phyloP scores from a whole-genome alignment of 176 grass and related monocot species.

The Chloris gayana region DNA sequence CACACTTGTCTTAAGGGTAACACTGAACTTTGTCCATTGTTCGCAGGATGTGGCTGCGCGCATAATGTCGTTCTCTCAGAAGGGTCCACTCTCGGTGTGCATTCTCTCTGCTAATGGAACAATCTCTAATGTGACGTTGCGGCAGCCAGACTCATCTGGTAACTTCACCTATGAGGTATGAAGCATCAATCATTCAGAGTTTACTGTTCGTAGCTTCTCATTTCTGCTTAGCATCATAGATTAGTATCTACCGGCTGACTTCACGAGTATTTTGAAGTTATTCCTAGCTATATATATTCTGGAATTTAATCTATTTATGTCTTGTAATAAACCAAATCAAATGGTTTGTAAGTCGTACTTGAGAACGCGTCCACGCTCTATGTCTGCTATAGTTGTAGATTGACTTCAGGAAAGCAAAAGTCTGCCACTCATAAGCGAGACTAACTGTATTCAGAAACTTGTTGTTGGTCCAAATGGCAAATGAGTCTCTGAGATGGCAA shows the following conservation, averaged over 20 bases:
- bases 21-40: background rate
- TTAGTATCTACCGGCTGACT: background rate
- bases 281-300: background rate
- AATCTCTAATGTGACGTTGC: conserved; percentile 78
- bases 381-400: background rate
- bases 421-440: background rate
- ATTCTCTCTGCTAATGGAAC: conserved; percentile 80
- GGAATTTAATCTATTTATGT: background rate
- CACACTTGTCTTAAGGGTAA: background rate
- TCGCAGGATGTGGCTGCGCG: conserved; percentile 78
- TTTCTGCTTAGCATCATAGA: background rate
- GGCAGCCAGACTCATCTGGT: conserved; percentile 67
- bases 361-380: background rate
- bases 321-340: background rate
- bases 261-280: background rate
- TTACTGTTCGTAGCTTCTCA: background rate
- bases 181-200: background rate
- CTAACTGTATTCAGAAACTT: background rate
- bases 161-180: conserved; percentile 87
- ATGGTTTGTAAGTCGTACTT: background rate
- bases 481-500: background rate
- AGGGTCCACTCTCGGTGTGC: conserved; percentile 86
- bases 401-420: background rate
- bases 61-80: conserved; percentile 90
- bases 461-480: background rate